Base-by-base conservation (phyloP, 2,329 filamentous ascomycete species). In the Ceratocystis smalleyi region DNA sequence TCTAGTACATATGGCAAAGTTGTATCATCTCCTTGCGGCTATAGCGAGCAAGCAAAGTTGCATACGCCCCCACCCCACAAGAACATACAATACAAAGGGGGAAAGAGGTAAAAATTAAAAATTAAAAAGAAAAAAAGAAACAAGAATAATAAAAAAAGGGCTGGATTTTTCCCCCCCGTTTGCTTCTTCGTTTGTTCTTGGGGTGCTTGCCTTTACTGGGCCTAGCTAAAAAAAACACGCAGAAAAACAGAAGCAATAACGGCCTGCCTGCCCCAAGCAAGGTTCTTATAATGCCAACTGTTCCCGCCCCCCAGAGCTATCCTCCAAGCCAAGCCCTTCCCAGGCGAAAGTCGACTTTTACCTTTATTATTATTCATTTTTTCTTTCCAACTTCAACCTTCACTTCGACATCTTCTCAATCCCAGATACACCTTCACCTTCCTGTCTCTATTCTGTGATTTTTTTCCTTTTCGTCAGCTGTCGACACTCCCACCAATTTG, bases 31-130 rank as follows among this genome's bases (percentile, higher is more conserved):
- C 8, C 47, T 19, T 19, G 22, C 17, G 47, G 47, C 47, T 49
- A n/a, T 19, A 49, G 47, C n/a, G 47, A 49, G 45, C 45, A 19
- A 47, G 47, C n/a, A 24, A 24, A 40, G 35, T 40, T 49, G 22
- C 47, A 49, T 49, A 49, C 47, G 47, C 47, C 51, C 51, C 27
- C 51, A 55, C 51, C 51, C 51, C 51, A 55, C 51, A 55, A 40
- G 51, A 55, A 55, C 51, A 8, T 15, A 55, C 47, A 49, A 49
- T 15, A 49, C 47, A 55, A 30, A 27, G 12, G 22, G 22, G 27
- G 51, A 27, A 55, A 24, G n/a, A 49, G 22, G 22, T 24, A 12
- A 49, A 49, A 49, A 49, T n/a, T 12, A 45, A 15, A 45, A 45
- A n/a, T n/a, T n/a, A 45, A 45, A n/a, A 12, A 12, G 12, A 45